Conservation (phyloP, 2,329 filamentous ascomycete genomes). For the Claviceps maximensis region DNA sequence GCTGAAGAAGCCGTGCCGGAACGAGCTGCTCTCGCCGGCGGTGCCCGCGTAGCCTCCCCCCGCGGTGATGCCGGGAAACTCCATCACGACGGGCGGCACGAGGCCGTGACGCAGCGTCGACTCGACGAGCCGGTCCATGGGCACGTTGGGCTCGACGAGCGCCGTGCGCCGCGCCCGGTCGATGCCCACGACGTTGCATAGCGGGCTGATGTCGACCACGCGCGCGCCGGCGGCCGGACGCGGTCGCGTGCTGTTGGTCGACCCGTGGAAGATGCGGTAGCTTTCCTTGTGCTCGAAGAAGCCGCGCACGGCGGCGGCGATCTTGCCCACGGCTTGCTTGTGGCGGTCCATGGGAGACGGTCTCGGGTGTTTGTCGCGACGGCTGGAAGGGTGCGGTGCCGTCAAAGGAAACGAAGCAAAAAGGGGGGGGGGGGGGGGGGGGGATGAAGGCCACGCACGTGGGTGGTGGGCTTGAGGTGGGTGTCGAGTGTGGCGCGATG, state of each 20-base stretch:
- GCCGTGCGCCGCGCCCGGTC: slow-evolving; percentile 42
- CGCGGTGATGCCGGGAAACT: slow-evolving; percentile 63
- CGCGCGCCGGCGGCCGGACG: slow-evolving; percentile 17
- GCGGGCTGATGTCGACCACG: slow-evolving; percentile 48
- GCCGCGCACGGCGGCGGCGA: slow-evolving; percentile 32
- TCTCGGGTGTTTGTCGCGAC: not conserved
- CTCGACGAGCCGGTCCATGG: slow-evolving; percentile 59
- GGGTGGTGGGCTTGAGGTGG: too few species aligned
- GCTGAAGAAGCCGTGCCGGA: slow-evolving; percentile 60
- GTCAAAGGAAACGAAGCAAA: too few species aligned
- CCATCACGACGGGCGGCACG: slow-evolving; percentile 60
- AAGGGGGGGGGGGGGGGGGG: too few species aligned
- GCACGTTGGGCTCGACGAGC: slow-evolving; percentile 62
- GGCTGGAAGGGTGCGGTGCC: too few species aligned
- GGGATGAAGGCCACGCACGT: too few species aligned
- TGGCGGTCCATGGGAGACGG: slow-evolving; percentile 33
- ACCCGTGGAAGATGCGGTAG: slow-evolving; percentile 66
- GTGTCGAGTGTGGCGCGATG: too few species aligned
- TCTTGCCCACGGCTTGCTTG: slow-evolving; percentile 31
- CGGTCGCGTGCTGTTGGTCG: slow-evolving; percentile 60
- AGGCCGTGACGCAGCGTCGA: slow-evolving; percentile 51
- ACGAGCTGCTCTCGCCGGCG: slow-evolving; percentile 56
- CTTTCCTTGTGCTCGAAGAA: slow-evolving; percentile 37
- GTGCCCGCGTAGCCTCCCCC: slow-evolving; percentile 61
- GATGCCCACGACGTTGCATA: slow-evolving; percentile 51